Base-by-base conservation (phyloP, 1,284 basidiomycete species). In the Puccinia polysora region DNA sequence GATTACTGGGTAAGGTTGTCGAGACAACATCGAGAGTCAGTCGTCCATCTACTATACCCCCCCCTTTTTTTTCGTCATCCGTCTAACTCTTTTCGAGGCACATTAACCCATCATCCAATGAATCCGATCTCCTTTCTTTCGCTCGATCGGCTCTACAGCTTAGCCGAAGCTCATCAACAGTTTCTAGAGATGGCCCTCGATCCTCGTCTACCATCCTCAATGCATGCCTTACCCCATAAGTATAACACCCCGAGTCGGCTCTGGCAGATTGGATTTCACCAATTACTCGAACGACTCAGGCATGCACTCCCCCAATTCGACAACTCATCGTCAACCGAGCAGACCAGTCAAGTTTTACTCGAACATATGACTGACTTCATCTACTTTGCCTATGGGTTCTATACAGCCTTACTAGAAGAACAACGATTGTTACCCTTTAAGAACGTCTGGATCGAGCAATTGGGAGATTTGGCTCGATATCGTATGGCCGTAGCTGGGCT, bases 231-330 rank as follows among this genome's bases (percentile, higher is more conserved):
- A 52, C 92, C 94, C 0, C 87, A 86, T 56, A 93, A 91, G 77
- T 97, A 97, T 82, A 96, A 95, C 80, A 92, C 97, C 75, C 90
- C 95, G 67, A 88, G 88, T 38, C 87, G 94, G 14, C 84, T 98
- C 0, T 98, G 96, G 95, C 88, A 90, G 0, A 88, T 87, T 58
- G 91, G 85, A 0, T 97, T 97, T 80, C 88, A 96, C 80, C 88
- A 88, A 59, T 84, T 96, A 58, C 87, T 97, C 74, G 92, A 97
- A 80, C 86, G 89, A 12, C 85, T 98, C 45, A 88, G 93, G 6
- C 88, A 89, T 65, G 88, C 89, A 0, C 73, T 93, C 87, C 73
- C 85, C 85, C 74, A 80, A 82, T 15, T 70, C 75, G n/a, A 23
- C 1, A 55, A 53, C 64, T 56, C 64, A 30, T 8, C 58, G 10